Conservation (phyloP, 805 yeast species). For the Metschnikowia anglica region DNA sequence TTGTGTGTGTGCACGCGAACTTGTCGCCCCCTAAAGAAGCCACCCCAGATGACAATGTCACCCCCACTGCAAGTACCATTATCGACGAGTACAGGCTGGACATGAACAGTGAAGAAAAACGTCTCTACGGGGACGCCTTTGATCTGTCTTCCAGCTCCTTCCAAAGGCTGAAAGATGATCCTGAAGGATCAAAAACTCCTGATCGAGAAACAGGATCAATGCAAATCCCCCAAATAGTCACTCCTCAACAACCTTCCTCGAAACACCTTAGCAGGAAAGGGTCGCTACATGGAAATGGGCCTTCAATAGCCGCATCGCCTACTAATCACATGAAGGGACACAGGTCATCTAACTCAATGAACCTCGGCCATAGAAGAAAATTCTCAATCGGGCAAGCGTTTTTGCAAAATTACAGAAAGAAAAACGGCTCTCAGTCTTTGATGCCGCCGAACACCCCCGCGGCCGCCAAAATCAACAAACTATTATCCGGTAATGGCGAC, state of each 20-base stretch:
- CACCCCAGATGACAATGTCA: slow-evolving; percentile 13
- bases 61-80: slow-evolving; percentile 20
- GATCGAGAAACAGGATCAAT: slow-evolving; percentile 15
- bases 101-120: slow-evolving; percentile 31
- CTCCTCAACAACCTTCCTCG: slow-evolving; percentile 18
- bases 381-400: slow-evolving; percentile 62
- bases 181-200: slow-evolving; percentile 28
- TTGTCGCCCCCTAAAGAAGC: slow-evolving; percentile 44
- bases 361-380: slow-evolving; percentile 53
- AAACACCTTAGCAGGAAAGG: slow-evolving; percentile 39
- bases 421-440: slow-evolving; percentile 40
- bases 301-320: slow-evolving; percentile 11
- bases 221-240: slow-evolving; percentile 17
- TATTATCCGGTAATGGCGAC: slow-evolving; percentile 30
- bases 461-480: slow-evolving; percentile 39
- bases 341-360: slow-evolving; percentile 40
- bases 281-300: slow-evolving; percentile 33
- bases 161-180: slow-evolving; percentile 20
- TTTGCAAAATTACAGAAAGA: slow-evolving; percentile 48
- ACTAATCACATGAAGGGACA: slow-evolving; percentile 26
- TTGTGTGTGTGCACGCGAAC: slow-evolving; percentile 65
- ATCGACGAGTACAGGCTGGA: slow-evolving; percentile 22
- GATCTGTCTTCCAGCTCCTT: slow-evolving; percentile 34
- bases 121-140: slow-evolving; percentile 42
- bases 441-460: slow-evolving; percentile 60